Evolutionary conservation across 176 grass and related monocot genomes (phyloP).

Genomic region (Juncus effusus): DNA sequence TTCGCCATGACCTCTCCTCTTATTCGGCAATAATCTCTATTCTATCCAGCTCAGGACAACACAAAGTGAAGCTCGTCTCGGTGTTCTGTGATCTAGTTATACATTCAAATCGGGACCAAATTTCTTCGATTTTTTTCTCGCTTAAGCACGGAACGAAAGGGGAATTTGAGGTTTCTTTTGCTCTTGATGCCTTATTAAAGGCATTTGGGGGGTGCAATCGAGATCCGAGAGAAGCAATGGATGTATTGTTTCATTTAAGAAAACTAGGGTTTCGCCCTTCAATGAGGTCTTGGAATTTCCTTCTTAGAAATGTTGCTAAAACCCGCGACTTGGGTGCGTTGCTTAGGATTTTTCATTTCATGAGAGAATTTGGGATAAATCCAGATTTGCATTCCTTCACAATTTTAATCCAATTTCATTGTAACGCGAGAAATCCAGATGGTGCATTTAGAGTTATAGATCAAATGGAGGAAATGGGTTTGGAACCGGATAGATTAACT

Average conservation of each 20-base stretch:
- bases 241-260: slow-evolving; percentile 37
- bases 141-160: slow-evolving; percentile 15
- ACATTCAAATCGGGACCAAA: slow-evolving; percentile 5
- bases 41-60: slow-evolving; percentile 30
- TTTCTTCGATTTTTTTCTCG: slow-evolving; percentile 36
- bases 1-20: slow-evolving; percentile 50
- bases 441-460: slow-evolving; percentile 41
- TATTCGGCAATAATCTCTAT: slow-evolving; percentile 47
- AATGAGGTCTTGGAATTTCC: slow-evolving; percentile 40
- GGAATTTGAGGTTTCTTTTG: slow-evolving; percentile 28
- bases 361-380: slow-evolving; percentile 36
- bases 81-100: slow-evolving; percentile 45
- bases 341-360: slow-evolving; percentile 32
- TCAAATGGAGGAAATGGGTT: slow-evolving; percentile 43
- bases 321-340: slow-evolving; percentile 29
- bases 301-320: slow-evolving; percentile 42
- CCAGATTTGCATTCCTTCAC: slow-evolving; percentile 38
- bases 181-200: slow-evolving; percentile 43
- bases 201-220: slow-evolving; percentile 30
- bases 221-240: slow-evolving; percentile 22
- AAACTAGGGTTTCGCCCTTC: slow-evolving; percentile 42
- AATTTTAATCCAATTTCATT: slow-evolving; percentile 46
- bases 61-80: slow-evolving; percentile 36
- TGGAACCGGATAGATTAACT: slow-evolving; percentile 38
- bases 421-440: slow-evolving; percentile 35